Evolutionary conservation across 2,329 filamentous ascomycete genomes (phyloP).

Genomic region (Claviceps digitariae): DNA sequence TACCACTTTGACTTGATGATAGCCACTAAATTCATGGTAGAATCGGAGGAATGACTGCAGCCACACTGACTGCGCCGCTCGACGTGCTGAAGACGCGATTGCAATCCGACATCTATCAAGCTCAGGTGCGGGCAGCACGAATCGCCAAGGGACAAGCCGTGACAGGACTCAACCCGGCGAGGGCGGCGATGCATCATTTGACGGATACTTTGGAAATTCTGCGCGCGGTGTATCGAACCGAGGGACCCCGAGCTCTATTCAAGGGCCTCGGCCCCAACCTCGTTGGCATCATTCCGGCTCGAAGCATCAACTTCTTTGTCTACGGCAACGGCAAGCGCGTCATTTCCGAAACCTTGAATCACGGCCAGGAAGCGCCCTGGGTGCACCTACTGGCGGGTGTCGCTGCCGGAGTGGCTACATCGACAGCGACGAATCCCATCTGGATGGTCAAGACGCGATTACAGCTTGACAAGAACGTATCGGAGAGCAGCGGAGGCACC

Average conservation of each 20-base stretch:
- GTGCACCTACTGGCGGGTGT: slow-evolving; percentile 69
- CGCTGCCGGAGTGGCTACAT: slow-evolving; percentile 68
- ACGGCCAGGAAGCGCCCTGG: slow-evolving; percentile 54
- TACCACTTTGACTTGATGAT: slow-evolving; percentile 6
- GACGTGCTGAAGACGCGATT: slow-evolving; percentile 89
- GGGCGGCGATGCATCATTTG: slow-evolving; percentile 60
- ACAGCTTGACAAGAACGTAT: slow-evolving; percentile 79
- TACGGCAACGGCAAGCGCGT: slow-evolving; percentile 86
- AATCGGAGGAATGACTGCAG: slow-evolving; percentile 78
- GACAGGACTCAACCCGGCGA: slow-evolving; percentile 43
- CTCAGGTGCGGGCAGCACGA: slow-evolving; percentile 58
- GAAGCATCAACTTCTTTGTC: slow-evolving; percentile 86
- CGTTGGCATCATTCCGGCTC: slow-evolving; percentile 75
- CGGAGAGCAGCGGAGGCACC: slow-evolving; percentile 40
- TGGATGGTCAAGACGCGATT: slow-evolving; percentile 92
- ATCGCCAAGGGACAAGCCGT: slow-evolving; percentile 40
- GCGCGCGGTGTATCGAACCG: slow-evolving; percentile 61
- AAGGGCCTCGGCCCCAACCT: slow-evolving; percentile 87
- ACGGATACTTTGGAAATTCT: slow-evolving; percentile 79
- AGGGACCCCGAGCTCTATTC: slow-evolving; percentile 80
- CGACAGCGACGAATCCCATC: slow-evolving; percentile 88
- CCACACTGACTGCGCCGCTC: slow-evolving; percentile 83
- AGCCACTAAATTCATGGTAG: slow-evolving; percentile 29
- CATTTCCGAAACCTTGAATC: slow-evolving; percentile 61
- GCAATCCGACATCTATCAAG: slow-evolving; percentile 89